These are phyloP conservation scores for Oryza punctata DNA, from an alignment of 176 grass and related monocot genomes.

Conservation along the genomic window DNA sequence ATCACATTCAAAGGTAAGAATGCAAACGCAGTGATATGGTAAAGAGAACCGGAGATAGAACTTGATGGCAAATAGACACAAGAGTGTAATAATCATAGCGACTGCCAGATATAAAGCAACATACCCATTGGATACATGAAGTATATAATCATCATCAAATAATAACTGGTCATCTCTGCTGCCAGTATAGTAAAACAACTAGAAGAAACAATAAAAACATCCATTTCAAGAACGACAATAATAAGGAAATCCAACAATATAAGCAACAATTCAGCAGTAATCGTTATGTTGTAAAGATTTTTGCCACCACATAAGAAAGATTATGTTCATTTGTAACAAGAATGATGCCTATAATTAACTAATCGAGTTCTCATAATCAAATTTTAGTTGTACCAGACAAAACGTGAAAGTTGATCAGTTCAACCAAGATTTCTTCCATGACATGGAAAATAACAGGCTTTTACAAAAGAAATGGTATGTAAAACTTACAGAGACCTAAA, in stretches of 20 bases:
- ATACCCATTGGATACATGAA: not conserved
- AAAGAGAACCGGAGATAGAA: not conserved
- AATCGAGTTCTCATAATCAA: not conserved
- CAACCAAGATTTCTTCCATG: not conserved
- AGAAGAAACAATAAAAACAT: not conserved
- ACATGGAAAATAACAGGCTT: not conserved
- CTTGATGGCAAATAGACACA: not conserved
- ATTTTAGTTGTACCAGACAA: not conserved
- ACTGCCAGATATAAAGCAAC: constrained; percentile 13
- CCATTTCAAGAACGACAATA: too few species aligned
- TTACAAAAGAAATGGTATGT: not conserved
- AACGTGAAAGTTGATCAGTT: not conserved
- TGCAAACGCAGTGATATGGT: not conserved
- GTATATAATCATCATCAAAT: not conserved
- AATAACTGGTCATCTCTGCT: not conserved
- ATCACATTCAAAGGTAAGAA: not conserved
- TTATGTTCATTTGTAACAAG: not conserved
- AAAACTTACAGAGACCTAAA: not conserved
- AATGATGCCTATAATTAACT: not conserved
- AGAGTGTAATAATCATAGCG: not conserved
- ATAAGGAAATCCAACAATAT: not conserved
- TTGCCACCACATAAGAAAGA: not conserved
- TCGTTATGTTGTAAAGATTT: not conserved
- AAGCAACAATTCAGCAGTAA: not conserved
- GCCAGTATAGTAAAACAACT: not conserved